Base-by-base conservation (phyloP, 306 rosid species). In the Pueraria montana region DNA sequence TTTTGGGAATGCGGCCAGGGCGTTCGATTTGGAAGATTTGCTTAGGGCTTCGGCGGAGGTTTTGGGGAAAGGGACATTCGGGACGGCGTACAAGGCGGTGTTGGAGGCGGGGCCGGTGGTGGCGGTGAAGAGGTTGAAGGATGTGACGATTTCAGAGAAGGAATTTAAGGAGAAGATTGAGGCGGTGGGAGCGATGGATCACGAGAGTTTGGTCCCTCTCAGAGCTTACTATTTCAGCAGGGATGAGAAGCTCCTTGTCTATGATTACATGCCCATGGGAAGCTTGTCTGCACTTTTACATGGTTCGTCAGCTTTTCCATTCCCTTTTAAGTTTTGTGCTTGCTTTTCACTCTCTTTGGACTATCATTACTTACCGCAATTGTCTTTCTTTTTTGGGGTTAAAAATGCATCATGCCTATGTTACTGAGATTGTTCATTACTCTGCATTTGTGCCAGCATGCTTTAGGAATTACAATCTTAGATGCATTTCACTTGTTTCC, bases 21-120 rank as follows among this genome's bases (percentile, higher is more conserved):
- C 72, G 13, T 91, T 91, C 50, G 95, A 91, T 86, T 83, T 91
- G 59, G 95, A 91, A 78, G 95, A 91, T 83, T 83, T 91, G 83
- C 85, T 91, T 75, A 86, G 91, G 74, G 95, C 95, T 49, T 91
- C 95, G 2, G 95, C 95, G 3, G 93, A 91, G 75, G 95, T 91
- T 32, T 83, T 91, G 88, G 95, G 95, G 3, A 91, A 91, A 58
- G 95, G 95, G 46, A 91, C 93, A 0, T 91, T 89, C 27, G 95
- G 95, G 10, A 91, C 95, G n/a, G 87, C 95, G 1, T 91, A 91
- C 14, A 91, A 89, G 88, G 95, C 95, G 7, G 91, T 85, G 8
- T 50, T 91, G 86, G 95, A 91, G 90, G 43, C 78, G 3, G 95
- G 95, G 58, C 87, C 89, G 11, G 87, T 86, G 17, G 88, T 89